Base-by-base conservation (phyloP, 140 eudicot species). In the Senecio squalidus region DNA sequence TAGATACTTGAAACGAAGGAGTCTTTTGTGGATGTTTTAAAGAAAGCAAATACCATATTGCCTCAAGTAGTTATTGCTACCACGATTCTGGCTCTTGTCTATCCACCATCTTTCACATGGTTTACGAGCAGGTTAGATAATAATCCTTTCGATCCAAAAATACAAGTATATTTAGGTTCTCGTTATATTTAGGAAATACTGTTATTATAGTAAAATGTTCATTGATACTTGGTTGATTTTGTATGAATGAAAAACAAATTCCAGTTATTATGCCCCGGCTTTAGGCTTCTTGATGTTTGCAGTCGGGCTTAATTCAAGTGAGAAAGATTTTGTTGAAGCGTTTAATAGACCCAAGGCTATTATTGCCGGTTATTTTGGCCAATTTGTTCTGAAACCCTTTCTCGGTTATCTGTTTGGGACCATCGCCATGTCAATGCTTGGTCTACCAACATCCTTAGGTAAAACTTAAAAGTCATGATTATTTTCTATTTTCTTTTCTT, bases 101-200 rank as follows among this genome's bases (percentile, higher is more conserved):
- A 80, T 76, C 98, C 98, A n/a, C 96, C 98, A 76, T 91, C 98
- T 66, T 86, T 91, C 73, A 81, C 94, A 56, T 91, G 98, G 98
- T 91, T 91, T 55, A 88, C 90, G n/a, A 88, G 75, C 85, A 88
- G 94, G 96, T 84, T 69, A 51, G 38, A n/a, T 23, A 30, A 34
- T 47, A 46, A 18, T 20, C 34, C 43, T 5, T 30, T 45, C 14
- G 5, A 21, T 48, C 1, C 29, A 47, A 24, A 3, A 18, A 9
- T 55, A 1, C 25, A 17, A 11, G 21, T 29, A 13, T 18, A 9
- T 28, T 27, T n/a, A 14, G 5, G 20, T 13, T 40, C 5, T 1
- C 47, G 5, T 4, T 1, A 13, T 1, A 0, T 31, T 24, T 27
- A 31, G 20, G 25, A 16, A 20, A 44, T 34, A 5, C 20, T 62